phyloP scores from a whole-genome alignment of 2,329 filamentous ascomycete species.

The Verticillium klebahnii region DNA sequence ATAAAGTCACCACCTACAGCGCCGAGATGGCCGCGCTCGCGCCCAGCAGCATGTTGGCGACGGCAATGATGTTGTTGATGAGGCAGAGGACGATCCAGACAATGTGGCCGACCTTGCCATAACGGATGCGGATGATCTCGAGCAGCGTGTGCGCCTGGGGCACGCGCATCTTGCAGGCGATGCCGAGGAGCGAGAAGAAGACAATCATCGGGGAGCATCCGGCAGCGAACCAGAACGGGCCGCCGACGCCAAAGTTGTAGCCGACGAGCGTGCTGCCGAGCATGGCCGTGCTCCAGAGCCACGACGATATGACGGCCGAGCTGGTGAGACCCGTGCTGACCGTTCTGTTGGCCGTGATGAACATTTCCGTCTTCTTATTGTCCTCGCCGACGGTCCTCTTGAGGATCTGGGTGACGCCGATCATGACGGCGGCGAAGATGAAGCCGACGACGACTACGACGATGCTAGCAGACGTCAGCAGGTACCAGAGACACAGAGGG shows the following conservation, averaged over 20 bases:
- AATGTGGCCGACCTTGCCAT: slow-evolving; percentile 41
- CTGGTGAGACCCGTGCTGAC: slow-evolving; percentile 47
- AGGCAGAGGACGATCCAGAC: slow-evolving; percentile 48
- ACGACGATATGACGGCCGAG: slow-evolving; percentile 49
- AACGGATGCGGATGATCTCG: slow-evolving; percentile 48
- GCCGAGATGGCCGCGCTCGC: slow-evolving; percentile 28
- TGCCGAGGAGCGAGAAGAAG: slow-evolving; percentile 44
- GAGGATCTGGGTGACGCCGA: slow-evolving; percentile 38
- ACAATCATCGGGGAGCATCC: slow-evolving; percentile 52
- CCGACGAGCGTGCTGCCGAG: slow-evolving; percentile 45
- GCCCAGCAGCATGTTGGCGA: slow-evolving; percentile 49
- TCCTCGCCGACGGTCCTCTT: slow-evolving; percentile 46
- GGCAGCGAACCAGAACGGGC: slow-evolving; percentile 54
- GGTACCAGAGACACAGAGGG: neutral
- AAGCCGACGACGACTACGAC: slow-evolving; percentile 29
- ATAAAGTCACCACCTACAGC: slow-evolving; percentile 17
- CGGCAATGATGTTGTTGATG: slow-evolving; percentile 49
- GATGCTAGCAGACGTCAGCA: slow-evolving; percentile 4
- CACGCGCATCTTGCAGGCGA: slow-evolving; percentile 46
- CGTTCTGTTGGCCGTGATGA: slow-evolving; percentile 48
- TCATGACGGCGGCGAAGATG: slow-evolving; percentile 35
- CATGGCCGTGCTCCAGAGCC: slow-evolving; percentile 50
- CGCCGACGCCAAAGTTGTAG: slow-evolving; percentile 49
- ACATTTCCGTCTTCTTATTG: slow-evolving; percentile 50
- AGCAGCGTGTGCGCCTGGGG: slow-evolving; percentile 50